phyloP scores from a whole-genome alignment of 139 green algal genomes.

The Chlorella vulgaris region DNA sequence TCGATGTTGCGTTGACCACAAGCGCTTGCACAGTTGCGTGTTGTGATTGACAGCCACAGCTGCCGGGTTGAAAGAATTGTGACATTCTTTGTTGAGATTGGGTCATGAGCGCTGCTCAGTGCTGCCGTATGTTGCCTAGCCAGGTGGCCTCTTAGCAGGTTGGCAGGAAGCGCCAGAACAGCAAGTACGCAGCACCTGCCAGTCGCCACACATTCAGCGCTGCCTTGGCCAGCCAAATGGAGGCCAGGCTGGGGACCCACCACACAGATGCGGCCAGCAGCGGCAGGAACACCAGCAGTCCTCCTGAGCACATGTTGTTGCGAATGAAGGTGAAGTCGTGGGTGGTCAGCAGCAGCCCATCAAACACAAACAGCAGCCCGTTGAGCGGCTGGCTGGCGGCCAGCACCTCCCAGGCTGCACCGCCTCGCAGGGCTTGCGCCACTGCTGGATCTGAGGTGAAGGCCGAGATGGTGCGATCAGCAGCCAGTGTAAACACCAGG shows the following conservation, averaged over 20 bases:
- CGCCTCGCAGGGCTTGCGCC: constrained; percentile 14
- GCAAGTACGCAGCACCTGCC: constrained; percentile 50
- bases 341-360: constrained; percentile 66
- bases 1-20: background rate
- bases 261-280: constrained; percentile 34
- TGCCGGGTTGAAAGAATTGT: too few relatives aligned
- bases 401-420: constrained; percentile 55
- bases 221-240: constrained; percentile 60
- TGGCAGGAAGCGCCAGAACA: constrained; percentile 47
- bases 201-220: constrained; percentile 63
- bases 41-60: background rate
- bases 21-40: background rate
- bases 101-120: too few relatives aligned
- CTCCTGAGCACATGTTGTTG: constrained; percentile 14
- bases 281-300: constrained; percentile 46
- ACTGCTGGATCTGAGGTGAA: constrained; percentile 52
- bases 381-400: constrained; percentile 64
- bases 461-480: constrained; percentile 36
- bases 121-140: background rate
- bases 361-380: constrained; percentile 67
- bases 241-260: constrained; percentile 38
- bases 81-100: too few relatives aligned
- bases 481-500: constrained; percentile 15
- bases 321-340: constrained; percentile 65
- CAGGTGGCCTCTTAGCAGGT: constrained; percentile 12